Conservation (phyloP, 2,329 filamentous ascomycete species). For the Parastagonospora nodorum region DNA sequence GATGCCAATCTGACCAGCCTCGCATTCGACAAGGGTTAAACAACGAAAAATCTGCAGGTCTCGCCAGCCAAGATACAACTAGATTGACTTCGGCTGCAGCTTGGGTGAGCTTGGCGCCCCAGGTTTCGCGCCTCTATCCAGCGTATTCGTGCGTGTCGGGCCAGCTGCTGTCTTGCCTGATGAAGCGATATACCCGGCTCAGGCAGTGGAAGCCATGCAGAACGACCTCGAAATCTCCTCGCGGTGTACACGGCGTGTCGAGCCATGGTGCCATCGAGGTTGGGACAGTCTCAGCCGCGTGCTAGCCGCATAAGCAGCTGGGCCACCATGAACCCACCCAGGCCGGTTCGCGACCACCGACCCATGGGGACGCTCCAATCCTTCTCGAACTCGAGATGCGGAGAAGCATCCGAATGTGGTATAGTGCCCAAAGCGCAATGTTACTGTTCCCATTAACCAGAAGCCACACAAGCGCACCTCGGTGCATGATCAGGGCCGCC, state of each 20-base stretch:
- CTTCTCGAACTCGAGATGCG: conserved; percentile 42
- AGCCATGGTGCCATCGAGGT: conserved; percentile 4
- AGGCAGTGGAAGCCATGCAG: conserved; percentile 10
- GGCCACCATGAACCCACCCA: conserved; percentile 2
- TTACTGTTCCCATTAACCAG: conserved; percentile 39
- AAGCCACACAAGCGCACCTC: conserved; percentile 32
- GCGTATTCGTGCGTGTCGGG: conserved; percentile 26
- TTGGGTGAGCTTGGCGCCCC: conserved; percentile 39
- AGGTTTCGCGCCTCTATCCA: conserved; percentile 33
- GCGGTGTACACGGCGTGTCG: conserved; percentile 3
- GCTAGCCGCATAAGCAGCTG: conserved; percentile 15
- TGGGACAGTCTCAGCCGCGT: conserved; percentile 15
- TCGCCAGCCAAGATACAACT: conserved; percentile 20
- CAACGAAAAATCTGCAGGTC: conserved; percentile 28
- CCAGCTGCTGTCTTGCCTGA: conserved; percentile 36
- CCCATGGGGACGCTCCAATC: conserved; percentile 26
- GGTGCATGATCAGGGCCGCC: conserved; percentile 39
- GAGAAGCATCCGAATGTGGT: conserved; percentile 31
- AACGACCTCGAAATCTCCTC: conserved; percentile 7
- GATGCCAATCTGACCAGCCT: conserved; percentile 28
- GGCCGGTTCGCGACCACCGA: conserved; percentile 11
- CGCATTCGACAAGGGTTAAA: conserved; percentile 20
- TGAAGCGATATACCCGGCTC: conserved; percentile 20
- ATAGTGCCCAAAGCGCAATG: conserved; percentile 36
- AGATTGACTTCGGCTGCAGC: conserved; percentile 24